phyloP scores from a whole-genome alignment of 768 basidiomycete species.

The Boletellus ananiceps region DNA sequence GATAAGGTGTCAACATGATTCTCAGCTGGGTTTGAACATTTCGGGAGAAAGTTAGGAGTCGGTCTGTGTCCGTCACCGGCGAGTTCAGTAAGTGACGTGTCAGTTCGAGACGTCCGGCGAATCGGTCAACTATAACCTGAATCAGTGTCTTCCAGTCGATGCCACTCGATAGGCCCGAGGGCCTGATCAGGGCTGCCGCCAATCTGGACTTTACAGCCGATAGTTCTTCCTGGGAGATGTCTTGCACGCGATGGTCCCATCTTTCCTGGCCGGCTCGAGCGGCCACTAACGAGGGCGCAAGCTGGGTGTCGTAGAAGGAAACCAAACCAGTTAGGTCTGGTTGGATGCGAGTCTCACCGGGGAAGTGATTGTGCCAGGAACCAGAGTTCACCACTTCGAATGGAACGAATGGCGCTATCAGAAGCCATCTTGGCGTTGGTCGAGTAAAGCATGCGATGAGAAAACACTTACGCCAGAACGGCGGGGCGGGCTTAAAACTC shows the following conservation, averaged over 20 bases:
- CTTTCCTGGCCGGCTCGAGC: neutral
- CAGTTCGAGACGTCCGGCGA: constrained; percentile 11
- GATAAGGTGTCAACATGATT: constrained; percentile 22
- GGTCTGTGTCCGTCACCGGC: constrained; percentile 3
- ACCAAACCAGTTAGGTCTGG: constrained; percentile 8
- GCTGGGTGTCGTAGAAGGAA: neutral
- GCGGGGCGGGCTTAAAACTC: too few relatives aligned
- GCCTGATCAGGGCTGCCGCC: neutral
- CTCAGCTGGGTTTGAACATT: constrained; percentile 15
- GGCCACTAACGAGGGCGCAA: neutral
- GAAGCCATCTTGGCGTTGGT: neutral
- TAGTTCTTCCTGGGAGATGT: constrained; percentile 6
- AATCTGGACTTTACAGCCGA: neutral
- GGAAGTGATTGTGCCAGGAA: constrained; percentile 18
- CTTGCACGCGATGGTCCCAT: neutral
- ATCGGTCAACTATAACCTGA: constrained; percentile 35
- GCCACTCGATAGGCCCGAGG: constrained; percentile 19
- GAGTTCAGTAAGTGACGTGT: constrained; percentile 33
- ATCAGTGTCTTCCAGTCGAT: constrained; percentile 41
- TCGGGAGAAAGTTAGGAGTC: neutral
- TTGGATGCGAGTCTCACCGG: constrained; percentile 19
- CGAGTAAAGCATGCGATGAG: too few relatives aligned
- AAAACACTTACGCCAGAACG: neutral
- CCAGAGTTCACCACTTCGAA: constrained; percentile 13
- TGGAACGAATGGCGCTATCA: neutral